Conservation (phyloP, 2,329 filamentous ascomycete genomes). For the Pyricularia sp. region DNA sequence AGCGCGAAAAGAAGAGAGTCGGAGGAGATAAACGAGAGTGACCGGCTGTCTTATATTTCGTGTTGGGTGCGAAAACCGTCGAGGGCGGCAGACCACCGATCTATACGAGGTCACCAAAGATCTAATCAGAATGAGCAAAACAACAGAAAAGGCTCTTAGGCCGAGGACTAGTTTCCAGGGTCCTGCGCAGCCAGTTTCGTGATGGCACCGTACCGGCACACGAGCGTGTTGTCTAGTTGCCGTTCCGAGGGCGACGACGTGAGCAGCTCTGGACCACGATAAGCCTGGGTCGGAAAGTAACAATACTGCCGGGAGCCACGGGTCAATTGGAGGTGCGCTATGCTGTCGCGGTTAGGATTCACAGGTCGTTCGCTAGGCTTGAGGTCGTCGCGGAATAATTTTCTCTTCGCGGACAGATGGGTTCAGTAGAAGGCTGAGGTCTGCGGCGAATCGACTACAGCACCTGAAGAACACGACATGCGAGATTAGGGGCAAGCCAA, state of each 20-base stretch:
- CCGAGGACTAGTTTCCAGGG: neutral
- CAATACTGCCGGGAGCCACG: neutral
- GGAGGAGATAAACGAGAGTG: conserved; percentile 7
- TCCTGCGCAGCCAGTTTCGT: neutral
- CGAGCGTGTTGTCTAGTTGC: neutral
- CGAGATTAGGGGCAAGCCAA: neutral
- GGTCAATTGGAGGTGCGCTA: neutral
- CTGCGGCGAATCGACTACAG: neutral
- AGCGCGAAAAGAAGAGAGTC: conserved; percentile 14
- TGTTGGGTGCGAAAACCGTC: neutral
- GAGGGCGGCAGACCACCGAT: neutral
- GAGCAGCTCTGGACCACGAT: neutral
- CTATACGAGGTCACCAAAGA: neutral
- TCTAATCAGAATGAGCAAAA: neutral
- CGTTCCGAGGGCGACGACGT: neutral
- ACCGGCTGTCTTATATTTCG: conserved; percentile 3
- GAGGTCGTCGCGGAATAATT: neutral
- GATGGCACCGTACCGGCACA: neutral
- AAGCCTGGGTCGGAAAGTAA: neutral
- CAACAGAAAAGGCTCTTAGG: neutral
- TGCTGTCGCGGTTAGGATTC: neutral
- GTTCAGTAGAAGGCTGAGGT: neutral
- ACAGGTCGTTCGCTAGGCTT: neutral
- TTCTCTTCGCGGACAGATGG: neutral
- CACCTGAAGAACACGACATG: neutral